Conservation (phyloP, 2,329 filamentous ascomycete species). For the Polytolypa hystricis region DNA sequence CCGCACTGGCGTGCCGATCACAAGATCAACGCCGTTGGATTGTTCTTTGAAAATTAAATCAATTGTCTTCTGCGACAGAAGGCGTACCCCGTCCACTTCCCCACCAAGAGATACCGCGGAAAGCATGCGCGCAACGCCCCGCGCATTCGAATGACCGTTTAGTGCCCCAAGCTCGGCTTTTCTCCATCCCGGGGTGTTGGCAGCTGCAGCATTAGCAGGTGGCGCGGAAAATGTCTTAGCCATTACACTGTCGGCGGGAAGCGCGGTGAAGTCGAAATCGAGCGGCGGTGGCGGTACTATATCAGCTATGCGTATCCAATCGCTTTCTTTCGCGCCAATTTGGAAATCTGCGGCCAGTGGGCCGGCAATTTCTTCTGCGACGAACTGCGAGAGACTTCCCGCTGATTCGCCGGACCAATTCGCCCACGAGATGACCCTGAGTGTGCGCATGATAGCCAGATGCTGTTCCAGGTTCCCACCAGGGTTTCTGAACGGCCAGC, state of each 20-base stretch:
- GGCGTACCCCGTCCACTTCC: slow-evolving; percentile 20
- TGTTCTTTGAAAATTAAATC: slow-evolving; percentile 38
- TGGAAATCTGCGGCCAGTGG: slow-evolving; percentile 39
- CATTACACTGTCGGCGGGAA: slow-evolving; percentile 17
- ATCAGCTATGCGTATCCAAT: slow-evolving; percentile 32
- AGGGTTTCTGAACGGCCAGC: slow-evolving; percentile 33
- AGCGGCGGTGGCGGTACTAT: slow-evolving; percentile 18
- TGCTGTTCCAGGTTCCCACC: slow-evolving; percentile 35
- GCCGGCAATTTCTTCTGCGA: slow-evolving; percentile 31
- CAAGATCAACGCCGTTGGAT: slow-evolving; percentile 30
- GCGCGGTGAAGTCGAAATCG: slow-evolving; percentile 10
- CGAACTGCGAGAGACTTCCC: slow-evolving; percentile 36
- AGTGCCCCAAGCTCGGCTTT: slow-evolving; percentile 30
- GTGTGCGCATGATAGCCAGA: slow-evolving; percentile 34
- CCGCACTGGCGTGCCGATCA: slow-evolving; percentile 22
- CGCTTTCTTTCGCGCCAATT: slow-evolving; percentile 32
- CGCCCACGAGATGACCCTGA: slow-evolving; percentile 34
- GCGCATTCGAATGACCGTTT: slow-evolving; percentile 39
- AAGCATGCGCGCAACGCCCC: slow-evolving; percentile 32
- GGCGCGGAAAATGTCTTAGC: slow-evolving; percentile 23
- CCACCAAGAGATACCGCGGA: slow-evolving; percentile 28
- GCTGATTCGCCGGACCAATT: slow-evolving; percentile 31
- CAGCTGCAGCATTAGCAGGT: slow-evolving; percentile 12
- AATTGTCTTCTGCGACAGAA: slow-evolving; percentile 33
- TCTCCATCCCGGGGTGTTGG: slow-evolving; percentile 25